These are phyloP conservation scores for Vickermania ingenoplastis DNA, from an alignment of 208 protist species.

Conservation along the genomic window DNA sequence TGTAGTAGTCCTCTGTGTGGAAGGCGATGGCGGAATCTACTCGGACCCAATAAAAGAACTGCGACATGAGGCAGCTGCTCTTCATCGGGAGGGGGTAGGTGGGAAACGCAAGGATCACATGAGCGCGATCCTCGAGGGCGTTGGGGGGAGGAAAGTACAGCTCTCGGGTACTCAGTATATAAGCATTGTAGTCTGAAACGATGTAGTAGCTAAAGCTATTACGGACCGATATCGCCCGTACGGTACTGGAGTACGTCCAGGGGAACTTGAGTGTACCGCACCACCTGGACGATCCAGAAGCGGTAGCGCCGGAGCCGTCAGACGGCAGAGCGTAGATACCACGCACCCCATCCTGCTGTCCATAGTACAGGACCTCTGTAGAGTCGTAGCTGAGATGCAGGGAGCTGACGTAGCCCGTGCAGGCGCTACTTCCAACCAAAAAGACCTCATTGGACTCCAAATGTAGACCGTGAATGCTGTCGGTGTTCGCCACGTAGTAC, in stretches of 20 bases:
- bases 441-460: not conserved
- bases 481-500: conserved; percentile 6
- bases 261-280: not conserved
- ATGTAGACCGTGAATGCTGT: conserved; percentile 7
- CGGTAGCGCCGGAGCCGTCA: not conserved
- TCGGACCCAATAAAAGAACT: conserved; percentile 33
- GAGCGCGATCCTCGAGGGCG: not conserved
- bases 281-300: not conserved
- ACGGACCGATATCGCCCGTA: conserved; percentile 1
- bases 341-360: not conserved
- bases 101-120: conserved; percentile 2
- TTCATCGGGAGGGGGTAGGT: conserved; percentile 18
- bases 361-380: conserved; percentile 15
- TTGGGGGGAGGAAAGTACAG: not conserved
- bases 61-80: conserved; percentile 37
- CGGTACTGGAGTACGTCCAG: not conserved
- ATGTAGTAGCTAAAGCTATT: conserved; percentile 11
- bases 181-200: conserved; percentile 8
- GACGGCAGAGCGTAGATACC: conserved; percentile 2
- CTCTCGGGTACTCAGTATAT: conserved; percentile 2
- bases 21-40: conserved; percentile 27
- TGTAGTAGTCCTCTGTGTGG: conserved; percentile 32
- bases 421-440: conserved; percentile 6
- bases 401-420: conserved; percentile 5
- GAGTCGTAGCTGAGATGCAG: conserved; percentile 13